phyloP scores from a whole-genome alignment of 371 early-diverging fungal species.

The Mortierella sp. region DNA sequence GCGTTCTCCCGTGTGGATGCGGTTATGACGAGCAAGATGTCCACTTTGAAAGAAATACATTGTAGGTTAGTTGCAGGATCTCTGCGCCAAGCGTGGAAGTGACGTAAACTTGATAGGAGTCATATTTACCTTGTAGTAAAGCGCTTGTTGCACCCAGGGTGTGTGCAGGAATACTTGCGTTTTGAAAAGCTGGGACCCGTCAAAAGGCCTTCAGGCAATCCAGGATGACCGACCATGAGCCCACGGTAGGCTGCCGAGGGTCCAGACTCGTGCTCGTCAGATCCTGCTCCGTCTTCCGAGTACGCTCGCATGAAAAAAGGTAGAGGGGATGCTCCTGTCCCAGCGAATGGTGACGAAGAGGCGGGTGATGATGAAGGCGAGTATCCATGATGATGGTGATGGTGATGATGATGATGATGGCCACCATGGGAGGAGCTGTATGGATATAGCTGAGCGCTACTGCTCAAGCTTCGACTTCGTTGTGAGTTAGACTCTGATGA shows the following conservation, averaged over 20 bases:
- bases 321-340: slow-evolving; percentile 20
- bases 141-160: slow-evolving; percentile 65
- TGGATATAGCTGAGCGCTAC: slow-evolving; percentile 45
- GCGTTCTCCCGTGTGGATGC: slow-evolving; percentile 95
- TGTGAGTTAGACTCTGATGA: slow-evolving; percentile 38
- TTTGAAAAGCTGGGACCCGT: slow-evolving; percentile 43
- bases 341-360: slow-evolving; percentile 7
- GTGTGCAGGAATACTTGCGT: slow-evolving; percentile 63
- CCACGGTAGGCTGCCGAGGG: slow-evolving; percentile 27
- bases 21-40: slow-evolving; percentile 88
- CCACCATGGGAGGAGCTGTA: slow-evolving; percentile 12
- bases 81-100: slow-evolving; percentile 7
- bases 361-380: slow-evolving; percentile 1
- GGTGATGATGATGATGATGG: background rate
- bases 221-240: slow-evolving; percentile 18
- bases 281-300: slow-evolving; percentile 23
- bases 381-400: background rate
- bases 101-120: background rate
- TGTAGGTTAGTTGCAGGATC: too few relatives aligned
- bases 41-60: slow-evolving; percentile 60
- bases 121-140: slow-evolving; percentile 69
- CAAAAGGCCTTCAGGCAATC: slow-evolving; percentile 32
- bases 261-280: slow-evolving; percentile 43
- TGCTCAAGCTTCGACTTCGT: slow-evolving; percentile 41
- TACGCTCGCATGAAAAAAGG: slow-evolving; percentile 40